Evolutionary conservation across 139 green algal genomes (phyloP), one percentile per base, ranked within the genome.

Genomic region (Chlamydomonas urium): DNA sequence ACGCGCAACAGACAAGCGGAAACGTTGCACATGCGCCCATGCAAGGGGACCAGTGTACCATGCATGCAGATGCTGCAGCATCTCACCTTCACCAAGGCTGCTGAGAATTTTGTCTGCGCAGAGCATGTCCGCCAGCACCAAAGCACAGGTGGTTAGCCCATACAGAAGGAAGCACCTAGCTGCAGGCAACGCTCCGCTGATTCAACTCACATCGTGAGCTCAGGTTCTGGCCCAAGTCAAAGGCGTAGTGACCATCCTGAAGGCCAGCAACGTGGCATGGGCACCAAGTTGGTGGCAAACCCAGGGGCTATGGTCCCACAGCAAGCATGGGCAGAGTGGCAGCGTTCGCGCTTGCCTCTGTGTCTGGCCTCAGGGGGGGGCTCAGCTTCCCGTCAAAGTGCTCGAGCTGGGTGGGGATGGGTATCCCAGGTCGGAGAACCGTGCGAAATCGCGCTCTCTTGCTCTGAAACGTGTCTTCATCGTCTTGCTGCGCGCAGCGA

Each of bases 51-150:
- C 53, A 63, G 6, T 34, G n/a, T 66, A 59, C 4, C 31, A 65
- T 33, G 32, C 26, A 14, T 2, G 17, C 35, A 50, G 33, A 48
- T 63, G 26, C 53, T 63, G 53, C 24, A 63, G 21, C 10, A 63
- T 33, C 85, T 35, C 63, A 94, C 89, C 93, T 77, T 98, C 92
- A 1, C 93, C 93, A 84, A 98, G 89, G 73, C 96, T 94, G 71
- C 83, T 89, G 31, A 97, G 83, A 36, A 98, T 96, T 34, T 97
- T 97, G 78, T 96, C 93, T 97, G 72, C 77, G 33, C 57, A 58
- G 34, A 24, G 10, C 8, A 71, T 17, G 36, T 50, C 10, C 10
- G 42, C 8, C 14, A 50, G 8, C 10, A 24, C 42, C 8, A 50
- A 50, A 50, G 10, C 8, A 8, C 42, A 50, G 42, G 42, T 50